phyloP scores from a whole-genome alignment of 2,329 filamentous ascomycete species.

The Hypoxylon sp. region DNA sequence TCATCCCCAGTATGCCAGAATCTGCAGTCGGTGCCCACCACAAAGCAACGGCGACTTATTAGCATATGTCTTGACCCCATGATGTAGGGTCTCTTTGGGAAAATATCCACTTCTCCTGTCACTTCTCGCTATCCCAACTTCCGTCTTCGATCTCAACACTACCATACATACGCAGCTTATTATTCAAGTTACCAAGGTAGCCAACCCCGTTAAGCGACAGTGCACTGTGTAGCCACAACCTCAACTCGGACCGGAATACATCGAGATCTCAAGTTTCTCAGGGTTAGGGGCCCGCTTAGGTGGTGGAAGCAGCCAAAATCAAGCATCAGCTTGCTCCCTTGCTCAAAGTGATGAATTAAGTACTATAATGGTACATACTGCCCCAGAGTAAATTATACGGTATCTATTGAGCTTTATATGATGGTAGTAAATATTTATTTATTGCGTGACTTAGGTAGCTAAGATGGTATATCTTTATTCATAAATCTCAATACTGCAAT shows the following conservation, averaged over 20 bases:
- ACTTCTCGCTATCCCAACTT: conserved; percentile 31
- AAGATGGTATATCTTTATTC: not conserved
- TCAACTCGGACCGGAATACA: conserved; percentile 24
- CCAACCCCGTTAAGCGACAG: conserved; percentile 28
- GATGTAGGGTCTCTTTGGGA: conserved; percentile 18
- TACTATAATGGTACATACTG: conserved; percentile 2
- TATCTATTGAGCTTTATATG: not conserved
- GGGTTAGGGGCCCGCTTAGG: conserved; percentile 14
- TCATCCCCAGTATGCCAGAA: conserved; percentile 21
- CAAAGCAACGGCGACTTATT: conserved; percentile 26
- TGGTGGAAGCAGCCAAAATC: not conserved
- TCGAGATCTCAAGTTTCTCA: conserved; percentile 23
- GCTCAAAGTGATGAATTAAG: not conserved
- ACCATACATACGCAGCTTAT: conserved; percentile 21
- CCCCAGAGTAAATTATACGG: not conserved
- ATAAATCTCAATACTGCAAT: not conserved
- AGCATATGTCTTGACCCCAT: conserved; percentile 21
- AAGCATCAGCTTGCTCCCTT: conserved; percentile 13
- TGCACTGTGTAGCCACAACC: conserved; percentile 21
- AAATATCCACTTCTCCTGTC: conserved; percentile 42
- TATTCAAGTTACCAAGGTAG: conserved; percentile 4
- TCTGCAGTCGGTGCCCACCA: conserved; percentile 26
- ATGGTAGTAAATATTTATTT: not conserved
- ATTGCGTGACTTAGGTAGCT: conserved; percentile 1
- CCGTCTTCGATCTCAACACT: conserved; percentile 36